Percentiles rank a stretch among this genome's conserved stretches.
These are phyloP conservation scores for Gossypium bickii DNA, from an alignment of 345 rosid genomes.

Conservation along the genomic window DNA sequence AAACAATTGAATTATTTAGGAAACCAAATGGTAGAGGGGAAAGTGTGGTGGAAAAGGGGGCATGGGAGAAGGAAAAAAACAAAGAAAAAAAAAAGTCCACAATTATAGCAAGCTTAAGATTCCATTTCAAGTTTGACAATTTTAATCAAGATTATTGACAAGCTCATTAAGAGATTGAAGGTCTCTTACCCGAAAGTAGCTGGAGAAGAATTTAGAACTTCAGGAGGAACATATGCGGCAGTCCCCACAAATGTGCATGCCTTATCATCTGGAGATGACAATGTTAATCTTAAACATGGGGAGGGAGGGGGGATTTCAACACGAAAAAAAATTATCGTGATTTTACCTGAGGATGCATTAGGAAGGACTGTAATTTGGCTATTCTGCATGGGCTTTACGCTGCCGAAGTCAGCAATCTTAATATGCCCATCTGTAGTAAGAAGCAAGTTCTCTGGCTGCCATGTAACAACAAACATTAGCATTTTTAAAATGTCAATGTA, in stretches of 20 bases:
- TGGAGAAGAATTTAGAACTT: conserved; percentile 97
- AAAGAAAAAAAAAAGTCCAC: not conserved
- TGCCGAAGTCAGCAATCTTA: conserved; percentile 98
- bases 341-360: conserved; percentile 83
- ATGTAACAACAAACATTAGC: conserved; percentile 26
- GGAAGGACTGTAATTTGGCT: conserved; percentile 89
- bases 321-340: conserved; percentile 1
- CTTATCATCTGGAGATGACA: conserved; percentile 66
- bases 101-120: not conserved
- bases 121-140: not conserved
- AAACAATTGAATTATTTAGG: not conserved
- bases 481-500: conserved; percentile 9
- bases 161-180: conserved; percentile 7
- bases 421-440: conserved; percentile 85
- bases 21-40: not conserved
- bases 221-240: conserved; percentile 99
- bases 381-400: conserved; percentile 96
- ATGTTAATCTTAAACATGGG: conserved; percentile 11
- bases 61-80: not conserved
- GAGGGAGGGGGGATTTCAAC: not conserved
- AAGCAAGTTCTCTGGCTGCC: conserved; percentile 96
- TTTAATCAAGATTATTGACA: not conserved
- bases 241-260: conserved; percentile 96
- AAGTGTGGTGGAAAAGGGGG: not conserved
- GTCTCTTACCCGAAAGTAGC: conserved; percentile 84